phyloP scores from a whole-genome alignment of 2,329 filamentous ascomycete species.

The Hirsutella rhossiliensis region DNA sequence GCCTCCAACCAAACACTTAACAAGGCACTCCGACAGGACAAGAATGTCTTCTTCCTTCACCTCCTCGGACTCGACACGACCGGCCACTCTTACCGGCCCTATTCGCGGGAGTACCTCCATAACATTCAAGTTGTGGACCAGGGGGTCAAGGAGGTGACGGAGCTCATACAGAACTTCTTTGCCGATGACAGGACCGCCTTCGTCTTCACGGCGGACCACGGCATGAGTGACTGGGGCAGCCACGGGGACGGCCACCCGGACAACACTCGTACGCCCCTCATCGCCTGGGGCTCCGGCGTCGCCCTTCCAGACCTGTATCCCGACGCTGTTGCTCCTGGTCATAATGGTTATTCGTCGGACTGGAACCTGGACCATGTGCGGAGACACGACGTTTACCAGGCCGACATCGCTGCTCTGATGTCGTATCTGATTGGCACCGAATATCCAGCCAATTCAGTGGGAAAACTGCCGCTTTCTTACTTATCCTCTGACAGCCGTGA shows the following conservation, averaged over 20 bases:
- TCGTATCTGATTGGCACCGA: slow-evolving; percentile 78
- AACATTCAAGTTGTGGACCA: slow-evolving; percentile 92
- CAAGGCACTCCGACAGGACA: slow-evolving; percentile 63
- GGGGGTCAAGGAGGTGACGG: slow-evolving; percentile 73
- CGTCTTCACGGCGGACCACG: slow-evolving; percentile 94
- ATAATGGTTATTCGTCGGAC: slow-evolving; percentile 83
- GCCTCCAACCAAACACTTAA: slow-evolving; percentile 65
- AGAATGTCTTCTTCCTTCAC: slow-evolving; percentile 90
- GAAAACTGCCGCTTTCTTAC: slow-evolving; percentile 77
- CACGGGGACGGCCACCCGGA: slow-evolving; percentile 96
- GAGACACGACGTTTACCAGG: slow-evolving; percentile 85
- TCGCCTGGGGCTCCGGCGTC: slow-evolving; percentile 87
- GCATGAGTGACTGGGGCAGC: slow-evolving; percentile 99
- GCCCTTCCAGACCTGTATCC: slow-evolving; percentile 54
- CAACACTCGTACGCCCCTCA: slow-evolving; percentile 87
- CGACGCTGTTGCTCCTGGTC: slow-evolving; percentile 55
- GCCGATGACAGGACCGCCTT: slow-evolving; percentile 77
- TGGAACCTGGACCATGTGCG: slow-evolving; percentile 74
- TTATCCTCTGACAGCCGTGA: slow-evolving; percentile 58
- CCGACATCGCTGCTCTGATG: slow-evolving; percentile 92
- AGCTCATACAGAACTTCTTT: slow-evolving; percentile 79
- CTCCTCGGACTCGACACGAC: slow-evolving; percentile 84
- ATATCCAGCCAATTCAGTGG: slow-evolving; percentile 93
- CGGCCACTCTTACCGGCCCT: slow-evolving; percentile 77
- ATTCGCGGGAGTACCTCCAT: slow-evolving; percentile 87